Conservation (phyloP, 208 protist species). For the Crithidia bombi region DNA sequence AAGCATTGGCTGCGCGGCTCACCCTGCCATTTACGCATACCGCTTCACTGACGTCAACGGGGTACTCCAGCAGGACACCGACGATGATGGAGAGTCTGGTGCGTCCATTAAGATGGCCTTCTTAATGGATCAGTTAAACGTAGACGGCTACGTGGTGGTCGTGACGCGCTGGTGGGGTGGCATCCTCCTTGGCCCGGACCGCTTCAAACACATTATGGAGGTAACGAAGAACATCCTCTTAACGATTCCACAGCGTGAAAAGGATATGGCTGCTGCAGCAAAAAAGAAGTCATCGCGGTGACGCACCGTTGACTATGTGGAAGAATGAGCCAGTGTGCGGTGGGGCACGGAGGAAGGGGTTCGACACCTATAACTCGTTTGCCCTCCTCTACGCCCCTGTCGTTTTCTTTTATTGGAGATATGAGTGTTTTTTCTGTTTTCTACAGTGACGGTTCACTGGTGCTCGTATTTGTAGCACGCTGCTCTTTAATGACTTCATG, state of each 20-base stretch:
- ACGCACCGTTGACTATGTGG: background rate
- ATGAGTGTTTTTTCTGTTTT: too few species aligned
- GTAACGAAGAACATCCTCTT: conserved; percentile 75
- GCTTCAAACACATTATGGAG: conserved; percentile 94
- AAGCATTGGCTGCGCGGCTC: conserved; percentile 79
- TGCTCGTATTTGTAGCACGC: too few species aligned
- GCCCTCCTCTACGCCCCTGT: too few species aligned
- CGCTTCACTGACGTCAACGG: conserved; percentile 76
- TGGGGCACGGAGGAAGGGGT: too few species aligned
- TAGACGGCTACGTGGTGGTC: conserved; percentile 86
- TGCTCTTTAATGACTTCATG: too few species aligned
- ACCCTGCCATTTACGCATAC: conserved; percentile 95
- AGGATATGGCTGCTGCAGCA: conserved; percentile 4
- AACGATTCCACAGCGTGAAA: conserved; percentile 69
- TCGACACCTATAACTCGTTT: too few species aligned
- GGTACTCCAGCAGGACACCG: conserved; percentile 80
- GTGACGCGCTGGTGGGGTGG: conserved; percentile 97
- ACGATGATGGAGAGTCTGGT: conserved; percentile 95
- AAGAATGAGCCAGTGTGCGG: too few species aligned
- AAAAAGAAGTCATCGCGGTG: conserved; percentile 11
- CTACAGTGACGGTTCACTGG: too few species aligned
- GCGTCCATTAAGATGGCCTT: conserved; percentile 87
- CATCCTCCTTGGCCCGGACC: conserved; percentile 93
- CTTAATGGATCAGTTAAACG: conserved; percentile 80
- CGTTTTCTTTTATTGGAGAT: too few species aligned